Conservation (phyloP, 805 yeast species). For the Metschnikowia bowlesiae region DNA sequence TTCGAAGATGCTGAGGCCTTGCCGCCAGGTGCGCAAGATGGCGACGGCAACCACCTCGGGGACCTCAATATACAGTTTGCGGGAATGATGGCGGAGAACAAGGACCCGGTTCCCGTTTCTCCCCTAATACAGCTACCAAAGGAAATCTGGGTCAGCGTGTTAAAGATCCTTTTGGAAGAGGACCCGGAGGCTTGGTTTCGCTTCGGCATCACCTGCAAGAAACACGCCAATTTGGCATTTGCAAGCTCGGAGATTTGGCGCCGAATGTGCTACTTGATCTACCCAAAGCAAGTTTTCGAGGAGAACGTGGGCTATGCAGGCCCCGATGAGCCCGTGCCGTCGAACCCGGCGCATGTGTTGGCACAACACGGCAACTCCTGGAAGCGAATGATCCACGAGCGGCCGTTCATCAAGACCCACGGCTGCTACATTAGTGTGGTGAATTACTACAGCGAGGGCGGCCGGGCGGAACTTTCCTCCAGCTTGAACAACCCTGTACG, state of each 20-base stretch:
- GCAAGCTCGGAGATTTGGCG: conserved; percentile 48
- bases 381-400: conserved; percentile 49
- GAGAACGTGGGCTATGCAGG: conserved; percentile 39
- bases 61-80: conserved; percentile 21
- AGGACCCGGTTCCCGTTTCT: conserved; percentile 29
- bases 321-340: conserved; percentile 29
- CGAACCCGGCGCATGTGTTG: conserved; percentile 25
- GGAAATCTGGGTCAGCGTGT: conserved; percentile 52
- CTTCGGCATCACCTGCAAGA: conserved; percentile 55
- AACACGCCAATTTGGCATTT: conserved; percentile 55
- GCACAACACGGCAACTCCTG: conserved; percentile 32
- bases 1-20: conserved; percentile 27
- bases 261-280: conserved; percentile 45
- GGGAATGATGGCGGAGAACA: conserved; percentile 21
- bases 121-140: conserved; percentile 42
- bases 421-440: conserved; percentile 87
- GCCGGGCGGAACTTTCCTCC: conserved; percentile 57
- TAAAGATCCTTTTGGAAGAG: conserved; percentile 41
- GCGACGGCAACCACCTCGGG: conserved; percentile 5
- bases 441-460: conserved; percentile 81
- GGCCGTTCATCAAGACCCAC: conserved; percentile 75
- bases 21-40: conserved; percentile 17
- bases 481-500: conserved; percentile 74
- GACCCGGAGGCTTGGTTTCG: conserved; percentile 65
- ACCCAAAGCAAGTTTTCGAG: conserved; percentile 52